Conservation (phyloP, 202 grass and related monocot genomes). For the Carex arenaria region DNA sequence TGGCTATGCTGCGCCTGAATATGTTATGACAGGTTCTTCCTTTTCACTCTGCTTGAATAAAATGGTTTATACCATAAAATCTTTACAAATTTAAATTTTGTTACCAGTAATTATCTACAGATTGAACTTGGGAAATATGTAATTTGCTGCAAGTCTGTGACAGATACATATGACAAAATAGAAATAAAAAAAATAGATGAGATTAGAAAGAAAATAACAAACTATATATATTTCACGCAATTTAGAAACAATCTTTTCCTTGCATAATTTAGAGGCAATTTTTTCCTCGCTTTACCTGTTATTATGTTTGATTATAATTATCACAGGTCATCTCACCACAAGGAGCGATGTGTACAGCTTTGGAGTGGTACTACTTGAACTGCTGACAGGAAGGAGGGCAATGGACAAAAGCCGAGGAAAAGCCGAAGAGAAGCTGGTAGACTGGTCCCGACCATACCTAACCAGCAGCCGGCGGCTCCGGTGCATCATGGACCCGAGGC, state of each 20-base stretch:
- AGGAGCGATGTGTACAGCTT: constrained; percentile 75
- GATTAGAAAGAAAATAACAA: background rate
- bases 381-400: constrained; percentile 58
- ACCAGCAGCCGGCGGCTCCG: constrained; percentile 47
- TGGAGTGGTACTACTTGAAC: constrained; percentile 61
- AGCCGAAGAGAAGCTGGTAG: constrained; percentile 46
- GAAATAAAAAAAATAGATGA: background rate
- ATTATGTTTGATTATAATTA: background rate
- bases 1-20: constrained; percentile 92
- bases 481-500: constrained; percentile 53
- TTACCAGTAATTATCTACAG: background rate
- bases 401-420: constrained; percentile 42
- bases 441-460: constrained; percentile 51
- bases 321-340: constrained; percentile 54
- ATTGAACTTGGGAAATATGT: background rate
- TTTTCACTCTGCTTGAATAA: background rate
- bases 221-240: background rate
- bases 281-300: background rate
- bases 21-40: constrained; percentile 65
- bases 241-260: too few relatives aligned
- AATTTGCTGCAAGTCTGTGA: background rate
- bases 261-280: background rate
- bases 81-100: background rate
- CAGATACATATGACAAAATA: background rate
- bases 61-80: background rate